Evolutionary conservation across 1,284 basidiomycete species (phyloP), one percentile per base, ranked within the genome.

Genomic region (Austropuccinia psidii): DNA sequence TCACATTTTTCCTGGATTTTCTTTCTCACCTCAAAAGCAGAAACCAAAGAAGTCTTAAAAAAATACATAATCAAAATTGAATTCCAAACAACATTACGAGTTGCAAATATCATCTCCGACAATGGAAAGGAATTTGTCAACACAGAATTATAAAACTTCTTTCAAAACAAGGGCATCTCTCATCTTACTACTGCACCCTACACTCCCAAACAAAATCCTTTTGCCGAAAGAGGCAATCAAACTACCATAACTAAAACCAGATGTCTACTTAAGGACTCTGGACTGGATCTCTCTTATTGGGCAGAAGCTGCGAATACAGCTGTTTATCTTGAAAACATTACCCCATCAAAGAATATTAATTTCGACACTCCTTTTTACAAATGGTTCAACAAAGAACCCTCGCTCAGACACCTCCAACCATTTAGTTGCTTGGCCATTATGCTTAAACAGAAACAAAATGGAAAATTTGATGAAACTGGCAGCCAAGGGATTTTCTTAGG

Each of bases 241-340:
- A 82, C 79, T 1, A 77, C 77, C 21, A 61, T 79, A 1, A 77
- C 79, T 17, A 75, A 72, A 33, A 75, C 75, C 8, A 66, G 78
- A 1, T 77, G 79, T 0, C 76, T 83, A 75, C 75, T 82, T 0
- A 52, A 77, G 7, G 74, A 76, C 21, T 43, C 79, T 0, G 68
- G 75, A 9, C 76, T 83, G 0, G 80, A 79, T 8, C 72, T 69
- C 50, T 75, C 52, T 31, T 78, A 81, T 8, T 83, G 81, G 82
- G 55, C 19, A 9, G n/a, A n/a, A n/a, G n/a, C n/a, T n/a, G n/a
- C n/a, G n/a, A n/a, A n/a, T n/a, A n/a, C n/a, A n/a, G n/a, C n/a
- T n/a, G n/a, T n/a, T n/a, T n/a, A n/a, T n/a, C 49, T 52, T 9
- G 49, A 52, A 21, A 52, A 52, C 21, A 9, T 52, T 8, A 52